Conservation (phyloP, 768 basidiomycete genomes). For the Podaxis pistillaris region DNA sequence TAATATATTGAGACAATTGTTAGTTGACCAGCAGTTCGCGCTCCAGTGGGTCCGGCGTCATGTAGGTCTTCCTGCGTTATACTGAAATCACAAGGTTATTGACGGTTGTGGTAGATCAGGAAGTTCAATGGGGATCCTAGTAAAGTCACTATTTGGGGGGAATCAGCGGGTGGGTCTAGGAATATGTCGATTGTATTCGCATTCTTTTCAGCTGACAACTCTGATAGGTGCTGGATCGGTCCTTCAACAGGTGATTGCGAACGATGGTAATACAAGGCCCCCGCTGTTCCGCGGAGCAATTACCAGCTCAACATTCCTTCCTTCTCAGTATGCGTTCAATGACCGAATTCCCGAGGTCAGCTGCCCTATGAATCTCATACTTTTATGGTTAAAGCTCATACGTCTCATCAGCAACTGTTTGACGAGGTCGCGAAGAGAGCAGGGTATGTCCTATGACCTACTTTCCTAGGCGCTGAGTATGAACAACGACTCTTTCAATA, state of each 20-base stretch:
- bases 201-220: too few relatives aligned
- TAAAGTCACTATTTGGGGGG: constrained; percentile 44
- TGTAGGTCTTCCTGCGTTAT: constrained; percentile 21
- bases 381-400: background rate
- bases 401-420: background rate
- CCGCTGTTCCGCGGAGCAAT: constrained; percentile 43
- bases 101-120: constrained; percentile 27
- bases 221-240: constrained; percentile 45
- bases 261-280: constrained; percentile 42
- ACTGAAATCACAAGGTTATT: background rate
- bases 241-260: constrained; percentile 46
- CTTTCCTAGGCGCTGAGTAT: background rate
- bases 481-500: constrained; percentile 13
- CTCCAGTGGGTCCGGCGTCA: constrained; percentile 42
- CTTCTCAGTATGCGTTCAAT: constrained; percentile 45
- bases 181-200: background rate
- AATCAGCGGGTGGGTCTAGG: constrained; percentile 26
- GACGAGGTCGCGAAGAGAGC: background rate
- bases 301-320: constrained; percentile 42
- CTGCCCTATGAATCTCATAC: too few relatives aligned
- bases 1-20: background rate
- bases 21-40: constrained; percentile 48
- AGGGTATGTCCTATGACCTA: background rate
- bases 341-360: constrained; percentile 38
- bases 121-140: constrained; percentile 41